Base-by-base conservation (phyloP, 2,329 filamentous ascomycete species). In the Arthrobotrys megalospora region DNA sequence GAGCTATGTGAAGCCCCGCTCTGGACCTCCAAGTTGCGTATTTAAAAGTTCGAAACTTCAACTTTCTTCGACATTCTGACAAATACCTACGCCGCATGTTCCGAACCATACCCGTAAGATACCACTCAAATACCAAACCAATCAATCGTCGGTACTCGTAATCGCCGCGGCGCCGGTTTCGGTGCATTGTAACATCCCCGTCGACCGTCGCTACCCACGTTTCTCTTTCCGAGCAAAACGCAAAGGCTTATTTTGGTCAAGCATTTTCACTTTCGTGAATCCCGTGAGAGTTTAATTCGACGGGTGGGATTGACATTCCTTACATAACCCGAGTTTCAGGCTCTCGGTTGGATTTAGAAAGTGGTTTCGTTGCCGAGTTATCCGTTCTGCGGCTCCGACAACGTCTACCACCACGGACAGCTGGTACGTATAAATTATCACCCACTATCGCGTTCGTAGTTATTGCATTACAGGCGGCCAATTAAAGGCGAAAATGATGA, bases 341-440 rank as follows among this genome's bases (percentile, higher is more conserved):
- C 32, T 21, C 12, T 41, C 21, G 24, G 19, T 45, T 47, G 32
- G 36, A 32, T 38, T 52, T 41, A 41, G 16, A 60, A 6, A 19
- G 38, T 21, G 19, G 8, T 53, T 34, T 36, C 7, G 1, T 68
- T 66, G 64, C 64, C 64, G 64, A 68, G 50, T 68, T 68, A 68
- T 68, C 64, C 64, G 64, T 58, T 24, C 2, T 55, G 28, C 63
- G 10, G 48, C 12, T 16, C 24, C 24, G 5, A 1, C 12, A 14
- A 11, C n/a, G 21, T 38, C 45, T 10, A 19, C 28, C 12, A 16
- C 58, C 11, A 14, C 11, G 11, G 12, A 1, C 19, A 19, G 6
- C 24, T 66, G 16, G 63, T 53, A 53, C 11, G 47, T 66, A 68
- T 68, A 68, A 58, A 68, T 28, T 8, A 7, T 36, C 11, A 6